Base-by-base conservation (phyloP, 2,329 filamentous ascomycete genomes). In the Paraphoma chrysanthemicola region DNA sequence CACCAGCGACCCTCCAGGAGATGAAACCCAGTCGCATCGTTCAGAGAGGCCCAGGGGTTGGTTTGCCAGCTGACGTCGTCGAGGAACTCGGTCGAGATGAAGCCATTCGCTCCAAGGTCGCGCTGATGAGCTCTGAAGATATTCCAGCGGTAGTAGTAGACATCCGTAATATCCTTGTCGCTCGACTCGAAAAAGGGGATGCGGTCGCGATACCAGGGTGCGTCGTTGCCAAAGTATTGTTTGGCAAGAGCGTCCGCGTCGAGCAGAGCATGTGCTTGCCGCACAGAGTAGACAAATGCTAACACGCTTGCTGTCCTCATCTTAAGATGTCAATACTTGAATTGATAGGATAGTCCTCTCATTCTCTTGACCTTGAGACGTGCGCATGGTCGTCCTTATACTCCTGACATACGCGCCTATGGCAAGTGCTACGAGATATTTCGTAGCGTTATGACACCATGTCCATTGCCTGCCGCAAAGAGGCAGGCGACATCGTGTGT, bases 141-240 rank as follows among this genome's bases (percentile, higher is more conserved):
- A 28, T 71, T 74, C 79, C 78, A 80, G 31, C 79, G 78, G 57
- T 81, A 81, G 64, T 81, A 81, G 63, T 80, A 81, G 9, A 81
- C 79, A 16, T 80, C 75, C 1, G 73, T 76, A 14, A 79, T 72
- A 9, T 73, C 59, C 1, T 65, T 44, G 51, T 79, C 75, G 47
- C 74, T 77, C 16, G 73, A 74, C 48, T 79, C 75, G 55, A 79
- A 79, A 50, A 75, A 74, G 1, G 77, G 76, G 6, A 79, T 78
- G 11, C 74, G 70, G 31, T 73, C 61, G 7, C 68, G 64, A 46
- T 78, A 79, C 77, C 77, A 79, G 1, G 76, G 70, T 17, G 75
- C 69, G 59, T 79, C 77, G 30, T 78, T 79, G 47, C 76, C 74
- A 51, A 77, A 79, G 61, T 79, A 76, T 69, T 71, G 62, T 16